phyloP scores from a whole-genome alignment of 2,329 filamentous ascomycete genomes.

The Atkinsonella texensis region DNA sequence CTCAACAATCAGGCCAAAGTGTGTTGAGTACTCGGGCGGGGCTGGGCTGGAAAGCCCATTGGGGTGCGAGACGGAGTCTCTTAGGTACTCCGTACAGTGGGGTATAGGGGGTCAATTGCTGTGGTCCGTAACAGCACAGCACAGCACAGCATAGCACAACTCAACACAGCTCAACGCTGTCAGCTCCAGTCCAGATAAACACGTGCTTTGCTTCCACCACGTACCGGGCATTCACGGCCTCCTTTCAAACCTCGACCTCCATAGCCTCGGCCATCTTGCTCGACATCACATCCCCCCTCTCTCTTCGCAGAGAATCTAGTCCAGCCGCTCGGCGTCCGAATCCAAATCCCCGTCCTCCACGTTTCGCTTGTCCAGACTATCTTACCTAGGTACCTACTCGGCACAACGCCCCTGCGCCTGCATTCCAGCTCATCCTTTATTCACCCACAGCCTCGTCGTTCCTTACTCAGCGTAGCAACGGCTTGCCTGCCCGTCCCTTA shows the following conservation, averaged over 20 bases:
- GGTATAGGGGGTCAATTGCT: too few species aligned
- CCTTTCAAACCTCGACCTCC: neutral
- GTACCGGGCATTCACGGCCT: conserved; percentile 1
- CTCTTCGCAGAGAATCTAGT: neutral
- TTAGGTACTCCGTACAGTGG: too few species aligned
- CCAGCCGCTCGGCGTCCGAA: neutral
- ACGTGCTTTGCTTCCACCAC: conserved; percentile 1
- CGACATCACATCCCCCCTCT: neutral
- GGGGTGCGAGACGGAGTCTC: too few species aligned
- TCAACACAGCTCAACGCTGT: neutral
- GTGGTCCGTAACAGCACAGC: too few species aligned
- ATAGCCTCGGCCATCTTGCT: conserved; percentile 1
- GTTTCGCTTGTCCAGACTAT: neutral
- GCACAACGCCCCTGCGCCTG: neutral
- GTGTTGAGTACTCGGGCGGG: too few species aligned
- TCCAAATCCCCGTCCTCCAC: neutral
- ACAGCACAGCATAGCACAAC: neutral
- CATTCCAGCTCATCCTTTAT: neutral
- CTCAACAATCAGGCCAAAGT: too few species aligned
- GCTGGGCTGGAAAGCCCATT: too few species aligned
- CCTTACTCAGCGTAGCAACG: conserved; percentile 5
- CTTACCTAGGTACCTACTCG: neutral
- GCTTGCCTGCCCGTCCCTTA: neutral
- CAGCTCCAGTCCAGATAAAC: neutral
- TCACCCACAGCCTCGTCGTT: neutral